A percentile compares a stretch with the other conserved stretches of the same genome.
Conservation (phyloP, 371 early-diverging fungal genomes). For the Apophysomyces trapeziformis region DNA sequence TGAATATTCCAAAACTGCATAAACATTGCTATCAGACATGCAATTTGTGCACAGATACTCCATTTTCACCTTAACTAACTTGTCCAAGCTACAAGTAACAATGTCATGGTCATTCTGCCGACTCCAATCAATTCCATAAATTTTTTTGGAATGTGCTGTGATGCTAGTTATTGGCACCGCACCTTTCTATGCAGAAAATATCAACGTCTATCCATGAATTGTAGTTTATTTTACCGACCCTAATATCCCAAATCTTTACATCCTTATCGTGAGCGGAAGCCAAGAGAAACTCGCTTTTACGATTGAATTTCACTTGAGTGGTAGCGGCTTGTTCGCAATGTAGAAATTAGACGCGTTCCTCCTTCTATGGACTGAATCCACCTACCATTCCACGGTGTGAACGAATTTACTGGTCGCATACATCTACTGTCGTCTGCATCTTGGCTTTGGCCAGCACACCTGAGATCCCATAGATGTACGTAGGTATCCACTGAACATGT, state of each 20-base stretch:
- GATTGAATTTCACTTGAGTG: conserved; percentile 87
- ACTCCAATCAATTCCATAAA: conserved; percentile 91
- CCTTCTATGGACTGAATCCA: neutral
- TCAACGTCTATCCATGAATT: neutral
- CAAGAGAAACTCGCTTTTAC: conserved; percentile 73
- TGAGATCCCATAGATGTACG: conserved; percentile 89
- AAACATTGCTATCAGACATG: neutral
- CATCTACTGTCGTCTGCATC: conserved; percentile 35
- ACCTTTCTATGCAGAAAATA: conserved; percentile 62
- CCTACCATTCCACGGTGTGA: conserved; percentile 85
- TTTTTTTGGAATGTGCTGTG: conserved; percentile 77
- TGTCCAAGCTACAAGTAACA: conserved; percentile 84
- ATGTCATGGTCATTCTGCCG: conserved; percentile 73
- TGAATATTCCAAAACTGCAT: conserved; percentile 82
- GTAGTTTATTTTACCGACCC: conserved; percentile 47
- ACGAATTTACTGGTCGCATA: conserved; percentile 69
- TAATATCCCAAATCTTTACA: conserved; percentile 84
- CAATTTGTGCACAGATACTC: neutral
- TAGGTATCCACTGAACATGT: conserved; percentile 87
- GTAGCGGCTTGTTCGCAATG: conserved; percentile 67
- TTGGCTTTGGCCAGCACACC: conserved; percentile 38
- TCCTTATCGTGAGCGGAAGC: conserved; percentile 88
- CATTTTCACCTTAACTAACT: conserved; percentile 67
- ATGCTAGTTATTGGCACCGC: conserved; percentile 74
- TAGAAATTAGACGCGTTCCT: neutral